These are phyloP conservation scores for Hibiscus syriacus DNA, from an alignment of 345 rosid genomes.

Conservation along the genomic window DNA sequence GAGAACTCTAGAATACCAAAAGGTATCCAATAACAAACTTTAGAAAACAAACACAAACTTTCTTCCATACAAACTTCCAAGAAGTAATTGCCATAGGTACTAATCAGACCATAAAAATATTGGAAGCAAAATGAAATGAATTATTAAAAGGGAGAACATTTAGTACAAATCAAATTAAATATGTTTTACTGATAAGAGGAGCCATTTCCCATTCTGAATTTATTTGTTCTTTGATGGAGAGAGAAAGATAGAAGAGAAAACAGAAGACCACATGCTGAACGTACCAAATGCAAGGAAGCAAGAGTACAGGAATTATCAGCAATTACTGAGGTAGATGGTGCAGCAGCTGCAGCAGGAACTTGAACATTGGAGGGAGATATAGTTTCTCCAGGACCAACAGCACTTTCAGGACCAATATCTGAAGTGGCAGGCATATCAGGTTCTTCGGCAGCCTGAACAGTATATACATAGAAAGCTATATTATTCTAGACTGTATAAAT, in stretches of 20 bases:
- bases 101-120: not conserved
- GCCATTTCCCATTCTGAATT: not conserved
- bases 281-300: conserved; percentile 87
- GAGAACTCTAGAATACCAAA: not conserved
- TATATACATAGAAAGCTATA: conserved; percentile 8
- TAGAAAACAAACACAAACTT: not conserved
- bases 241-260: not conserved
- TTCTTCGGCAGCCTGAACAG: conserved; percentile 58
- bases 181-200: not conserved
- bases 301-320: conserved; percentile 77
- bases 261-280: conserved; percentile 4
- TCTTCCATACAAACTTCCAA: not conserved
- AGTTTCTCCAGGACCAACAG: conserved; percentile 33
- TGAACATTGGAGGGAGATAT: conserved; percentile 47
- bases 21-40: not conserved
- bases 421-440: conserved; percentile 44
- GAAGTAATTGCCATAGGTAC: not conserved
- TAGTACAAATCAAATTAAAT: not conserved
- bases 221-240: not conserved
- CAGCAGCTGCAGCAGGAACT: conserved; percentile 40
- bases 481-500: not conserved
- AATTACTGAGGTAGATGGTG: conserved; percentile 51
- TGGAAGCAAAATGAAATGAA: not conserved
- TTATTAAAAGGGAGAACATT: not conserved
- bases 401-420: conserved; percentile 44